Evolutionary conservation across 371 early-diverging fungal species (phyloP).

Genomic region (Chytridium lagenaria): DNA sequence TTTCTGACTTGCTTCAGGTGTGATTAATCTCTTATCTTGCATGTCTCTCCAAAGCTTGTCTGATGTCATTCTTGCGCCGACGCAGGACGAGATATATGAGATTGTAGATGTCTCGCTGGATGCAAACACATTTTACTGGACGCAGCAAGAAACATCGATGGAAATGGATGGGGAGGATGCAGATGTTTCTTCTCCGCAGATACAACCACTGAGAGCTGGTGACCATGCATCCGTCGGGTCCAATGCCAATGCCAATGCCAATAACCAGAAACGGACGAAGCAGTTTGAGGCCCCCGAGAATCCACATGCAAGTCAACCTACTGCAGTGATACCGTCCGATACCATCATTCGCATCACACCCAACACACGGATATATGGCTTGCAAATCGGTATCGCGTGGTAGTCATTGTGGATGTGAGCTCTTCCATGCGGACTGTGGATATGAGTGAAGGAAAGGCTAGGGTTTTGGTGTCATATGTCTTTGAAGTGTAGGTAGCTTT

Average conservation of each 20-base stretch:
- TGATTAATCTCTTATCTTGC: conserved; percentile 7
- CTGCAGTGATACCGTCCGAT: neutral
- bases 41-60: neutral
- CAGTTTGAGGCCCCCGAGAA: too few species aligned
- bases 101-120: neutral
- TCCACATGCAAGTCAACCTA: too few species aligned
- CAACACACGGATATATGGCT: conserved; percentile 64
- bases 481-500: conserved; percentile 50
- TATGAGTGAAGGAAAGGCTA: conserved; percentile 55
- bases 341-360: conserved; percentile 59
- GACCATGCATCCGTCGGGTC: neutral
- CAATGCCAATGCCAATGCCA: too few species aligned
- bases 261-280: too few species aligned
- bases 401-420: conserved; percentile 73
- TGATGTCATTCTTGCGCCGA: neutral
- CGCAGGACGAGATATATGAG: neutral
- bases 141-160: neutral
- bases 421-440: conserved; percentile 75
- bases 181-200: conserved; percentile 5
- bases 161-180: conserved; percentile 16
- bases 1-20: conserved; percentile 12
- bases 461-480: conserved; percentile 38
- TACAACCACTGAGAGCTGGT: neutral
- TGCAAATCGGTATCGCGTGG: conserved; percentile 66
- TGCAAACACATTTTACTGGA: neutral